A percentile compares a stretch with the other conserved stretches of the same genome.
Evolutionary conservation across 495 filamentous ascomycete species (phyloP).

Genomic region (Penicillium pulvis): DNA sequence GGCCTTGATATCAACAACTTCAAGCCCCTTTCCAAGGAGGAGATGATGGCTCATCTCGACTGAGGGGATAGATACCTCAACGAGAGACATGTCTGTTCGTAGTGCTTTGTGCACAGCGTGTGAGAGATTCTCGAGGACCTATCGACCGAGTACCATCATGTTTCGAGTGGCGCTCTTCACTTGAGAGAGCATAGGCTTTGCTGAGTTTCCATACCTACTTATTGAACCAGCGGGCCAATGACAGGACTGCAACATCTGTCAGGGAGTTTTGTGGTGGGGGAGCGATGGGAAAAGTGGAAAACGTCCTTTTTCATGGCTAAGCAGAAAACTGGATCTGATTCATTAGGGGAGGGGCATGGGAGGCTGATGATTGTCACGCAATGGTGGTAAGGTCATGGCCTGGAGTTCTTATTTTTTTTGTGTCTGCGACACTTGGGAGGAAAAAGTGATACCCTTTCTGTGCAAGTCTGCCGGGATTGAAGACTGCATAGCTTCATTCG

Average conservation of each 20-base stretch:
- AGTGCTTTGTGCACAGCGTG: conserved; percentile 32
- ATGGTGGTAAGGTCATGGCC: conserved; percentile 40
- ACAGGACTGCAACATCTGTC: conserved; percentile 27
- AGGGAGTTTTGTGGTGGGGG: conserved; percentile 20
- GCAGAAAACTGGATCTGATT: conserved; percentile 31
- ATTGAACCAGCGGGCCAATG: conserved; percentile 14
- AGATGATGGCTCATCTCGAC: conserved; percentile 98
- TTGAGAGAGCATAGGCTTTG: conserved; percentile 18
- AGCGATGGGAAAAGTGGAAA: conserved; percentile 22
- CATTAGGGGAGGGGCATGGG: conserved; percentile 18
- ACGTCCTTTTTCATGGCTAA: conserved; percentile 34
- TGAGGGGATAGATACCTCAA: conserved; percentile 57
- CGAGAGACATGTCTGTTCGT: conserved; percentile 43
- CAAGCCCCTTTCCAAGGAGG: conserved; percentile 82
- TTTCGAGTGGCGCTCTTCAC: conserved; percentile 38
- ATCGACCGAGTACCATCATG: conserved; percentile 35
- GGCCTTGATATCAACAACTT: conserved; percentile 95
- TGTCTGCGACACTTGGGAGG: conserved; percentile 52
- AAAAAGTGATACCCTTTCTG: conserved; percentile 57
- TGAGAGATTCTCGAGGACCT: conserved; percentile 34
- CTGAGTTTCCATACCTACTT: conserved; percentile 17
- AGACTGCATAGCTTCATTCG: conserved; percentile 45
- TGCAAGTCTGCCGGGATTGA: conserved; percentile 47
- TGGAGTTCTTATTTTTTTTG: conserved; percentile 45
- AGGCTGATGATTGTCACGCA: conserved; percentile 39